A percentile compares a stretch with the other conserved stretches of the same genome.
Evolutionary conservation across 169 alveolate species (phyloP).

Genomic region (Fabrea salina): DNA sequence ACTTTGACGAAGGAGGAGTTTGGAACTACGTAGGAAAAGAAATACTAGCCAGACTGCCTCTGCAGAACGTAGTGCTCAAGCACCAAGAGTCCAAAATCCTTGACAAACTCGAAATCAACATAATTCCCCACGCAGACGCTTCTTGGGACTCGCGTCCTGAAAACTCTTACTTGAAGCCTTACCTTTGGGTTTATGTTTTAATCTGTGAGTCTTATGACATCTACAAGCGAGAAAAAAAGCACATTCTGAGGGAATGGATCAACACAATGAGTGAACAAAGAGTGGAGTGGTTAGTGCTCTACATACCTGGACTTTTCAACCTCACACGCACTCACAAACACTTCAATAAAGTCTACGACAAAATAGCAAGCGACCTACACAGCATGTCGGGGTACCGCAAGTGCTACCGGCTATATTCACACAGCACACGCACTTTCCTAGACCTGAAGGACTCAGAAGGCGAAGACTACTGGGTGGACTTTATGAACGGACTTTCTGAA

Average conservation of each 20-base stretch:
- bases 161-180: constrained; percentile 20
- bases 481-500: neutral
- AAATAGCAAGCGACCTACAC: neutral
- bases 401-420: neutral
- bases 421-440: neutral
- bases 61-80: neutral
- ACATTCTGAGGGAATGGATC: neutral
- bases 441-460: neutral
- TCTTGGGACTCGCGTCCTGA: neutral
- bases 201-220: neutral
- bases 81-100: neutral
- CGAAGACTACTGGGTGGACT: neutral
- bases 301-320: neutral
- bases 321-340: neutral
- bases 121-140: neutral
- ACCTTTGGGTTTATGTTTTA: constrained; percentile 7
- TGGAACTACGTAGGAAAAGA: neutral
- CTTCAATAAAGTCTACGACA: neutral
- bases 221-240: neutral
- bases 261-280: constrained; percentile 1
- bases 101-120: neutral
- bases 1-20: constrained; percentile 3
- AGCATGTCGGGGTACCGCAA: neutral
- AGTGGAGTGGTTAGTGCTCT: constrained; percentile 14
- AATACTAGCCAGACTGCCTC: neutral